These are phyloP conservation scores for Fusarium nygamai DNA, from an alignment of 2,329 filamentous ascomycete genomes.

Conservation along the genomic window DNA sequence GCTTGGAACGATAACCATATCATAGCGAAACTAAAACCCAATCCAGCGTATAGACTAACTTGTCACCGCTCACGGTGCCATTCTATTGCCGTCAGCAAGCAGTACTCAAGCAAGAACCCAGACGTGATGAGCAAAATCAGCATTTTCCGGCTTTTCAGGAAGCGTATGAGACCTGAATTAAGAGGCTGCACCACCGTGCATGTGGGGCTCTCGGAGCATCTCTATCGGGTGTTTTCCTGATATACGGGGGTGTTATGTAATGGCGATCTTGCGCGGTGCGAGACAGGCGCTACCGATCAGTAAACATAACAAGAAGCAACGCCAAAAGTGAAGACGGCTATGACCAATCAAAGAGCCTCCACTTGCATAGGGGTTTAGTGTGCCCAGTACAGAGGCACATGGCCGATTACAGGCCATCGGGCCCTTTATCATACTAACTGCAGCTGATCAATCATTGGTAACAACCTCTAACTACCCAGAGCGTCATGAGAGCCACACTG, in stretches of 20 bases:
- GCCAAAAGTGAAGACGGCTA: not conserved
- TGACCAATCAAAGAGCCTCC: not conserved
- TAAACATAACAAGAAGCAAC: not conserved
- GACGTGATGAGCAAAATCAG: not conserved
- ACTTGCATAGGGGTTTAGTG: rapidly evolving
- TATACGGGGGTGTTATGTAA: not conserved
- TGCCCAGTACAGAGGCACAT: not conserved
- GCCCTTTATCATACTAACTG: not conserved
- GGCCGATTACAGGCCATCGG: not conserved
- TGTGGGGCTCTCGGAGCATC: not conserved
- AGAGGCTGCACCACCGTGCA: not conserved
- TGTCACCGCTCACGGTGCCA: not conserved
- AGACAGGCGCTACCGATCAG: not conserved
- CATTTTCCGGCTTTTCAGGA: too few relatives aligned
- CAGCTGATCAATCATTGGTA: not conserved
- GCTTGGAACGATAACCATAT: not conserved
- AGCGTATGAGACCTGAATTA: not conserved
- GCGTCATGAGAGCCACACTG: too few relatives aligned
- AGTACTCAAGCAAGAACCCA: not conserved
- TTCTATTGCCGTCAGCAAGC: not conserved
- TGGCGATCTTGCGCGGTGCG: not conserved
- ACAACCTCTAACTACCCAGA: rapidly evolving
- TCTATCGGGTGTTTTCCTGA: not conserved
- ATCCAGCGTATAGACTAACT: not conserved
- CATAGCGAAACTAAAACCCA: not conserved